Evolutionary conservation across 495 filamentous ascomycete genomes (phyloP), one percentile per base, ranked within the genome.

Genomic region (Lasiosphaeriaceae sp.): DNA sequence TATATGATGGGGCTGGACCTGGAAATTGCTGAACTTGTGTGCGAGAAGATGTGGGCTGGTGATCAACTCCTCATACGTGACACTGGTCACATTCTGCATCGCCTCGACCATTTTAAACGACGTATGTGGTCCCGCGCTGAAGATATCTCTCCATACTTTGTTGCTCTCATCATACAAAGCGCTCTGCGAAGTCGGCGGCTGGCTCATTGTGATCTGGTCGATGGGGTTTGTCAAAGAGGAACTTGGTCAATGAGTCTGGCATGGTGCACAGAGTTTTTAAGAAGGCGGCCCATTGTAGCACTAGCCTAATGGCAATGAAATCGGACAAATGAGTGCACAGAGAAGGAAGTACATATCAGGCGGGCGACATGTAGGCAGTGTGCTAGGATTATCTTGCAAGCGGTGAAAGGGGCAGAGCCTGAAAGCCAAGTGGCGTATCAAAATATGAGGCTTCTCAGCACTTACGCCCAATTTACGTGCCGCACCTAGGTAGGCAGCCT

Each of bases 31-130:
- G 17, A 50, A 50, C 9, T 9, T 31, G 24, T 12, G 6, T 29
- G 5, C 6, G 47, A 50, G 47, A 12, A 4, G 11, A 4, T 22
- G 14, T 16, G 47, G 47, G 47, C 6, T 4, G 9, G 0, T 17
- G 21, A 50, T 21, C 4, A 50, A 9, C 8, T 50, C 47, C 1
- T 26, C 11, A 4, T 29, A 29, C 6, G 22, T 17, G 3, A 50
- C 12, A 3, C 17, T 14, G 22, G 24, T 17, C 24, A 1, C 47
- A 2, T 12, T 4, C 20, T 7, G 22, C n/a, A 50, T 26, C 9
- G 24, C 47, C 47, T 50, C 47, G 26, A 50, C 24, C 24, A 50
- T 50, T 22, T 34, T 50, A 22, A 50, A 50, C 2, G 47, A 50
- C n/a, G 47, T 50, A 19, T 31, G 26, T n/a, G 47, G 47, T 2